Conservation (phyloP, 2,329 filamentous ascomycete genomes). For the Fusarium sp. region DNA sequence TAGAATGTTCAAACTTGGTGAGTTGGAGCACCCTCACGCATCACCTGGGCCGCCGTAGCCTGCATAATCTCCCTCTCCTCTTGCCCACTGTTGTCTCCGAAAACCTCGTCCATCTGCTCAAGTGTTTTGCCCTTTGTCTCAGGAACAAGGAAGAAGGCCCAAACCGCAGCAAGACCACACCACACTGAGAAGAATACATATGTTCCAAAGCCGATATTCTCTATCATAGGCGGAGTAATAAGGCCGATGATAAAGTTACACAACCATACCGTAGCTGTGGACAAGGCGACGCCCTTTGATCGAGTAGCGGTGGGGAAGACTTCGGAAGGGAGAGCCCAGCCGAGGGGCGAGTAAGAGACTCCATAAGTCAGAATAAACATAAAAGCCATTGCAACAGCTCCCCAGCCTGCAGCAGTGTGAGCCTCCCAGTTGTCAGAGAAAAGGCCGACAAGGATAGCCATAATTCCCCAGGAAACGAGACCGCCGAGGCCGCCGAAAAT, state of each 20-base stretch:
- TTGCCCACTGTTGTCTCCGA: constrained; percentile 50
- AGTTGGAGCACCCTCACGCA: background rate
- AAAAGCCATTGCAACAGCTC: constrained; percentile 67
- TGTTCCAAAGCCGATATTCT: background rate
- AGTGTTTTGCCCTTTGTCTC: constrained; percentile 78
- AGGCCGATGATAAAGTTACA: background rate
- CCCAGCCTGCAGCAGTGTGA: constrained; percentile 64
- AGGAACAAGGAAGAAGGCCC: constrained; percentile 70
- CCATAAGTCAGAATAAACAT: constrained; percentile 58
- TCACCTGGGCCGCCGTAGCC: background rate
- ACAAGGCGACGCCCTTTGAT: constrained; percentile 56
- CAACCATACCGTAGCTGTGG: background rate
- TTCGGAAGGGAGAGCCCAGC: constrained; percentile 56
- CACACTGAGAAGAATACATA: constrained; percentile 73
- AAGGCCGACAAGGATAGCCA: constrained; percentile 60
- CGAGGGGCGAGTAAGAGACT: constrained; percentile 51
- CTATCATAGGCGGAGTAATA: background rate
- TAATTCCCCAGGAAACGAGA: constrained; percentile 56
- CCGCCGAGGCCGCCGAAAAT: constrained; percentile 53
- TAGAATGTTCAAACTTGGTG: background rate
- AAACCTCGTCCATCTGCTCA: constrained; percentile 80
- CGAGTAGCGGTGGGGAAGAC: constrained; percentile 52
- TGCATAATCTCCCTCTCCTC: constrained; percentile 20
- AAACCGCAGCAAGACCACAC: constrained; percentile 57
- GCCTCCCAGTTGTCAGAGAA: constrained; percentile 24